These are phyloP conservation scores for Apiospora pterosperma DNA, from an alignment of 2,329 filamentous ascomycete genomes.

Conservation along the genomic window DNA sequence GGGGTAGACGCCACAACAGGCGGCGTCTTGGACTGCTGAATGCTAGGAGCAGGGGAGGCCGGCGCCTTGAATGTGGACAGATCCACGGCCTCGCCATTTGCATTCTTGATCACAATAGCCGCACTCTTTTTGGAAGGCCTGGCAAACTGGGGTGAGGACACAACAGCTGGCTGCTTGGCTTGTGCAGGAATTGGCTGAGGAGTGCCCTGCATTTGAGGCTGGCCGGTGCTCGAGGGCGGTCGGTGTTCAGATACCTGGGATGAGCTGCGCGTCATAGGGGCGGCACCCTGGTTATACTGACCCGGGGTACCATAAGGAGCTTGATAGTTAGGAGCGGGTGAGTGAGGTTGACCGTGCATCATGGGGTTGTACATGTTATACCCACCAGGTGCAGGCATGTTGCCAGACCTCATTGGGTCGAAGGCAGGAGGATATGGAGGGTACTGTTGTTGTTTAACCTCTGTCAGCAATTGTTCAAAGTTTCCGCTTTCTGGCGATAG, in stretches of 20 bases:
- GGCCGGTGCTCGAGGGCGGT: slow-evolving; percentile 63
- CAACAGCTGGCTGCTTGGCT: slow-evolving; percentile 40
- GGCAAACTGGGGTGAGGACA: slow-evolving; percentile 41
- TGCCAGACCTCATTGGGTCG: slow-evolving; percentile 40
- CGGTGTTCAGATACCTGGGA: slow-evolving; percentile 69
- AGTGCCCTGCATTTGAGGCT: slow-evolving; percentile 54
- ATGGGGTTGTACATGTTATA: slow-evolving; percentile 22
- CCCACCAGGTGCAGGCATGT: slow-evolving; percentile 31
- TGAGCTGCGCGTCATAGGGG: slow-evolving; percentile 80
- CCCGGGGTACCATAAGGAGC: slow-evolving; percentile 41
- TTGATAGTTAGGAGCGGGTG: slow-evolving; percentile 44
- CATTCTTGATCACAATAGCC: slow-evolving; percentile 80
- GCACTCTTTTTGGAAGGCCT: slow-evolving; percentile 62
- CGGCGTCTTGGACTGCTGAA: slow-evolving; percentile 60
- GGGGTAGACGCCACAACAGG: slow-evolving; percentile 71
- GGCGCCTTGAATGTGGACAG: slow-evolving; percentile 59
- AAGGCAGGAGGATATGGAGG: slow-evolving; percentile 42
- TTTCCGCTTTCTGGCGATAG: slow-evolving; percentile 66
- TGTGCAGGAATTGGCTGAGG: slow-evolving; percentile 62
- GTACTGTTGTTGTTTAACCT: slow-evolving; percentile 57
- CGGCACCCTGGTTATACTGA: slow-evolving; percentile 37
- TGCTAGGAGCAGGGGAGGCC: slow-evolving; percentile 52
- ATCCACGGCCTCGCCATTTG: slow-evolving; percentile 73
- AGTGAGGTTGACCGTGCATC: slow-evolving; percentile 35
- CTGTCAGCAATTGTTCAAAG: slow-evolving; percentile 72